These are phyloP conservation scores for Fraxinus dipetala DNA, from an alignment of 305 asterid species.

Conservation along the genomic window DNA sequence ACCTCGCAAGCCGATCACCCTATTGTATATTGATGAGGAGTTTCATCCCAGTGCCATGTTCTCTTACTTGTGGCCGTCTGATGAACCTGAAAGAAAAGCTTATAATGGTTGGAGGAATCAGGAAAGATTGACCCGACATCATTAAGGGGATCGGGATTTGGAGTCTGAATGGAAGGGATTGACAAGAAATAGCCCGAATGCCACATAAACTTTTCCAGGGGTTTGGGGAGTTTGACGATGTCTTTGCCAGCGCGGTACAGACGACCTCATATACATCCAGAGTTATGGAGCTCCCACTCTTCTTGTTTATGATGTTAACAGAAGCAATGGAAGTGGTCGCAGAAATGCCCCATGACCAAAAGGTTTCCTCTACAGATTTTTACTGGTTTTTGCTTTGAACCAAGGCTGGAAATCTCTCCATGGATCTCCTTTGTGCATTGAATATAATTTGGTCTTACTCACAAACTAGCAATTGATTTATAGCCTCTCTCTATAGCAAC, in stretches of 20 bases:
- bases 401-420: constrained; percentile 66
- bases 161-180: constrained; percentile 60
- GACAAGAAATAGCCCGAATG: constrained; percentile 77
- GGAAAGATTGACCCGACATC: constrained; percentile 66
- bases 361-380: constrained; percentile 89
- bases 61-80: constrained; percentile 79
- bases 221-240: constrained; percentile 86
- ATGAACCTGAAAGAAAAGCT: constrained; percentile 76
- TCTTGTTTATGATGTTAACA: constrained; percentile 53
- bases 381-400: constrained; percentile 82
- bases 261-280: constrained; percentile 72
- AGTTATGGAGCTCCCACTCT: constrained; percentile 80
- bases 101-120: constrained; percentile 84
- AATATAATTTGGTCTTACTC: not conserved
- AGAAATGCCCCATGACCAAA: constrained; percentile 73
- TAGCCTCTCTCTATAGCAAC: not conserved
- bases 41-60: constrained; percentile 64
- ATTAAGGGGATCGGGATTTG: constrained; percentile 84
- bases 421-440: constrained; percentile 13
- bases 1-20: constrained; percentile 39
- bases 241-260: constrained; percentile 80
- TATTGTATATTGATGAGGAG: constrained; percentile 47
- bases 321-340: constrained; percentile 85
- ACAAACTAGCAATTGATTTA: constrained; percentile 3
- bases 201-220: constrained; percentile 85